Base-by-base conservation (phyloP, 768 basidiomycete genomes). In the Floccularia luteovirens region DNA sequence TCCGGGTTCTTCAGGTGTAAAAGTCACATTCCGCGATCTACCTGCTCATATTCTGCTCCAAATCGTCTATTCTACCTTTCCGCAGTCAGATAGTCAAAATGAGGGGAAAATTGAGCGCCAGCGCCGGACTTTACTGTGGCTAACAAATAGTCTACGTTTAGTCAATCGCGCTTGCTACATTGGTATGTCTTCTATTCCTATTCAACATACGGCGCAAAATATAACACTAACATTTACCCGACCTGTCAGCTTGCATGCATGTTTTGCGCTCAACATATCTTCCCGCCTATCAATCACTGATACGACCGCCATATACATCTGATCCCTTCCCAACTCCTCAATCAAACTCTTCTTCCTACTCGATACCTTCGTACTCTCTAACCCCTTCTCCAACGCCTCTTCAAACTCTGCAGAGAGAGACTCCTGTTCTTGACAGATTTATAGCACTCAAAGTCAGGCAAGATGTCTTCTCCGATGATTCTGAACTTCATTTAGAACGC, bases 381-480 rank as follows among this genome's bases (percentile, higher is more conserved):
- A 41, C 24, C 48, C 54, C 31, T 47, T 39, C 40, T 38, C 43
- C 38, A 43, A 46, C 45, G n/a, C 48, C 62, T 0, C 50, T 75
- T 4, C 61, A 65, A 16, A 66, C 72, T 22, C 49, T 72, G 24
- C 86, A 89, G 51, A 77, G 87, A 45, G 88, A 90, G 54, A 86
- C 87, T 0, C 58, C 62, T 41, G 70, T 82, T 13, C 72, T 91
- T 16, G 89, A 91, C 63, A 69, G 71, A 43, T 90, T 85, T 67
- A 82, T 91, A 35, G 75, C 78, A 2, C 72, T 90, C 51, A 85
- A 84, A 59, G 81, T 85, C 38, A 77, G 75, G 16, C 82, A 90
- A 53, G 89, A 90, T 58, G 70, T 89, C 31, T 79, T 81, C 67
- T 63, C 69, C 28, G 86, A 89, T 58, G 82, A 87, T 35, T 70